Conservation (phyloP, 2,329 filamentous ascomycete species). For the Aspergillus sp. region DNA sequence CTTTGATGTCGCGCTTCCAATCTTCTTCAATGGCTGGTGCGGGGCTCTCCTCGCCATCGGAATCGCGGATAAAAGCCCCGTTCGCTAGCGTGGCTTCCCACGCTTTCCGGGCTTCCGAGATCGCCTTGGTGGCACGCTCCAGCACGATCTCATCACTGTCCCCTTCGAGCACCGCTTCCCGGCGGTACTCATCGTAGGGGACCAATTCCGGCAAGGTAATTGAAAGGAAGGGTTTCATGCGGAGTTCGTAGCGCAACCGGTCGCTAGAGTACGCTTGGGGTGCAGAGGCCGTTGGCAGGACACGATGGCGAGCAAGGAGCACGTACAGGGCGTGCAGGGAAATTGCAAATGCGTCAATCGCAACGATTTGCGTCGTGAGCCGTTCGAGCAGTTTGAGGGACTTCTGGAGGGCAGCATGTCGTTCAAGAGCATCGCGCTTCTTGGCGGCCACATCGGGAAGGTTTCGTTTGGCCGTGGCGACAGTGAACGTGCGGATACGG, state of each 20-base stretch:
- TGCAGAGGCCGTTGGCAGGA: slow-evolving; percentile 53
- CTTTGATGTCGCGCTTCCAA: slow-evolving; percentile 63
- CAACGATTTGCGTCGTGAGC: slow-evolving; percentile 65
- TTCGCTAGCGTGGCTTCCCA: slow-evolving; percentile 46
- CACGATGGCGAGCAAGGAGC: slow-evolving; percentile 59
- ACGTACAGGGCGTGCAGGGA: slow-evolving; percentile 64
- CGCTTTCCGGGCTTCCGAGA: slow-evolving; percentile 44
- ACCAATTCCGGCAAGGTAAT: slow-evolving; percentile 70
- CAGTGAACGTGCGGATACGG: slow-evolving; percentile 68
- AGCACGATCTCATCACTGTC: slow-evolving; percentile 45
- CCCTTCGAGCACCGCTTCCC: slow-evolving; percentile 44
- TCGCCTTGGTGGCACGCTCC: slow-evolving; percentile 42
- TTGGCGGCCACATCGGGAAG: slow-evolving; percentile 19
- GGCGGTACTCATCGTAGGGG: slow-evolving; percentile 62
- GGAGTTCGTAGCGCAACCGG: slow-evolving; percentile 72
- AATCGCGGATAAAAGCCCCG: slow-evolving; percentile 36
- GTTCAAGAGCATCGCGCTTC: slow-evolving; percentile 23
- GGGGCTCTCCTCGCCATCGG: slow-evolving; percentile 28
- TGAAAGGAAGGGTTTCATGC: slow-evolving; percentile 79
- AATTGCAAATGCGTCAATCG: slow-evolving; percentile 57
- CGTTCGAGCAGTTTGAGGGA: slow-evolving; percentile 58
- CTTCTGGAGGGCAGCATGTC: slow-evolving; percentile 38
- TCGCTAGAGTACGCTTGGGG: slow-evolving; percentile 65
- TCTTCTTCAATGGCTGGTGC: slow-evolving; percentile 57
- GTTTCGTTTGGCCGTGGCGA: slow-evolving; percentile 34